A percentile compares a stretch with the other conserved stretches of the same genome.
These are phyloP conservation scores for Boletus eberwhitei DNA, from an alignment of 768 basidiomycete genomes.

Conservation along the genomic window DNA sequence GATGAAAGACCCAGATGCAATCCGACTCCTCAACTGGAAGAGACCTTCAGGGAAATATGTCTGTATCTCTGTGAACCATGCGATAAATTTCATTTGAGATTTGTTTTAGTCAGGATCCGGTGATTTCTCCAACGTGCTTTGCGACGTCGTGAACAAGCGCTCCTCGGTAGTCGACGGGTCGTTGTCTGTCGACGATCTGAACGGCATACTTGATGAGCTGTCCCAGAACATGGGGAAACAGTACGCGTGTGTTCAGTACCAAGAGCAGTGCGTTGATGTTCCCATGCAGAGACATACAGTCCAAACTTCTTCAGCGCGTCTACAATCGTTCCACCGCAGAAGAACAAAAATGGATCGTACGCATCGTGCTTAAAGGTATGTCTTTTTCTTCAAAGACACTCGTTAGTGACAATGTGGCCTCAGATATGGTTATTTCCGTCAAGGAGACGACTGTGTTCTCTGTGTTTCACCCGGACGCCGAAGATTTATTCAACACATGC, in stretches of 20 bases:
- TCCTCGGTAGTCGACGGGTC: slow-evolving; percentile 75
- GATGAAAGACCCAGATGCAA: slow-evolving; percentile 73
- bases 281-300: slow-evolving; percentile 63
- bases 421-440: slow-evolving; percentile 89
- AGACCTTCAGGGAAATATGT: slow-evolving; percentile 69
- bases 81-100: not conserved
- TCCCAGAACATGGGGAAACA: slow-evolving; percentile 69
- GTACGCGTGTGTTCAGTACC: slow-evolving; percentile 38
- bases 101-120: slow-evolving; percentile 62
- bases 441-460: slow-evolving; percentile 92
- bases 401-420: not conserved
- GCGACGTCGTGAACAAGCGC: slow-evolving; percentile 81
- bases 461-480: slow-evolving; percentile 92
- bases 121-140: slow-evolving; percentile 85
- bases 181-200: slow-evolving; percentile 80
- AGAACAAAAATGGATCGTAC: slow-evolving; percentile 95
- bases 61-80: slow-evolving; percentile 21
- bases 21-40: slow-evolving; percentile 88
- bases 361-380: slow-evolving; percentile 90
- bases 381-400: not conserved
- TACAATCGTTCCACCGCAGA: slow-evolving; percentile 78
- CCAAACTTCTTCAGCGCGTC: slow-evolving; percentile 70
- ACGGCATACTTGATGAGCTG: slow-evolving; percentile 75
- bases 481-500: slow-evolving; percentile 92
- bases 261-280: slow-evolving; percentile 5